phyloP scores from a whole-genome alignment of 805 yeast species.

The Blastobotrys attinorum region DNA sequence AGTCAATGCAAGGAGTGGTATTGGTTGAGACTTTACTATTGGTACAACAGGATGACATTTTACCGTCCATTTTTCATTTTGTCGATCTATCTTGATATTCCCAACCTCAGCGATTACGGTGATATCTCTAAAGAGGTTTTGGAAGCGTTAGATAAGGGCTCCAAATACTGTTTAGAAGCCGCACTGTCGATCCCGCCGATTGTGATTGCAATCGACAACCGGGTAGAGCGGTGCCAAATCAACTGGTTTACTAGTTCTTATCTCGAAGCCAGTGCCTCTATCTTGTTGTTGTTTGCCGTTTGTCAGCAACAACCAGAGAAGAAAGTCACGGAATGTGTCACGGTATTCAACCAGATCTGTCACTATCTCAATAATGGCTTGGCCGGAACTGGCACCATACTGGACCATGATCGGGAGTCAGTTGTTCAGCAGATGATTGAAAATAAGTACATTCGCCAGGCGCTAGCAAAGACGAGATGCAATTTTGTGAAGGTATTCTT shows the following conservation, averaged over 20 bases:
- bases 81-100: neutral
- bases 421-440: neutral
- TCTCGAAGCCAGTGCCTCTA: conserved; percentile 2
- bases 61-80: conserved; percentile 4
- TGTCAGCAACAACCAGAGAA: neutral
- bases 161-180: conserved; percentile 4
- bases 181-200: conserved; percentile 2
- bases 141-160: neutral
- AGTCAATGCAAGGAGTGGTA: conserved; percentile 5
- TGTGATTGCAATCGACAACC: neutral
- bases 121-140: neutral
- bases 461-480: neutral
- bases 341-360: neutral
- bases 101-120: neutral
- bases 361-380: neutral
- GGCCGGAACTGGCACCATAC: neutral
- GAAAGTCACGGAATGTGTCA: neutral
- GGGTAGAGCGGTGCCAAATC: conserved; percentile 4
- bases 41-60: neutral
- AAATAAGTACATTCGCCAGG: neutral
- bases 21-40: conserved; percentile 2
- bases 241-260: conserved; percentile 5
- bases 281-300: conserved; percentile 1
- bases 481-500: neutral
- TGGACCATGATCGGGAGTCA: neutral